Base-by-base conservation (phyloP, 805 yeast species). In the Ascoidea asiatica region DNA sequence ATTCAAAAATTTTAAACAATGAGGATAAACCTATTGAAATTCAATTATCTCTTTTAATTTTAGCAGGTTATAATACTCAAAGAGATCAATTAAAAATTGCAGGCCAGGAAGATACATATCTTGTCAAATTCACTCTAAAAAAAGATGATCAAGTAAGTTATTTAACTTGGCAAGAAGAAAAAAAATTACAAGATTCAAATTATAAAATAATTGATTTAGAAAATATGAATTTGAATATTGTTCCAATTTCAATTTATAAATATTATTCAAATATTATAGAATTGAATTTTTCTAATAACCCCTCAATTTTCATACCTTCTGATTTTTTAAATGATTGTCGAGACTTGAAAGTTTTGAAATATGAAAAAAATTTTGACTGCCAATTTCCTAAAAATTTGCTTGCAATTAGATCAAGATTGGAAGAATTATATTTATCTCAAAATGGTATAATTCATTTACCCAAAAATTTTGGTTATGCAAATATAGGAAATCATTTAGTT, bases 101-200 rank as follows among this genome's bases (percentile, higher is more conserved):
- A 48, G 95, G 94, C 33, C 69, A 92, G 47, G 88, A 82, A 45
- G 96, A 88, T 60, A 79, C 88, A 43, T 85, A 78, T 54, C 67
- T 88, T 39, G 83, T 87, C 61, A 82, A 85, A 51, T 85, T 88
- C 57, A 77, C 81, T 22, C 72, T 84, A 43, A 79, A 77, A 48
- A 75, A 73, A 41, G 73, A 77, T 22, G 72, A 73, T n/a, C 64
- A 2, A 29, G 35, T 81, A 29, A 70, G 82, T 42, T 77, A 72
- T 45, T 64, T 79, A 48, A 73, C 79, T 17, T 73, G 72, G 15
- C 81, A 77, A 46, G 87, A 82, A 55, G 88, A 83, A 52, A 73
- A 8, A 8, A 29, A 74, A 17, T 63, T 73, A 48, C 68, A 82
- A 44, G 65, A 77, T 39, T 73, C 69, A 46, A 83, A 82, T 58